Evolutionary conservation across 2,329 filamentous ascomycete species (phyloP).

Genomic region (Hypoxylon sp.): DNA sequence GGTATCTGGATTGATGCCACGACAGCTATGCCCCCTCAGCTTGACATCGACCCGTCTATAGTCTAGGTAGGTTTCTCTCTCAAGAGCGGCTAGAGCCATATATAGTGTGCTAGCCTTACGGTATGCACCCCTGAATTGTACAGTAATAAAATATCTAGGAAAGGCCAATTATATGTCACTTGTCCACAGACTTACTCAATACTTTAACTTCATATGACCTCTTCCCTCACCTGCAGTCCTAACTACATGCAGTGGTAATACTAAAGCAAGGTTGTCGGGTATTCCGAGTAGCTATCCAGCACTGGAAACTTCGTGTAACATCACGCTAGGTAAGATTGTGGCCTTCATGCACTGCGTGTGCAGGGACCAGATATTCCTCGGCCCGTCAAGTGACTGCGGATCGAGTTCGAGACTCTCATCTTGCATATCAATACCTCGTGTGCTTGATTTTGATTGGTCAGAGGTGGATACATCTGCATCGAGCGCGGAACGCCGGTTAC

Average conservation of each 20-base stretch:
- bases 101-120: not conserved
- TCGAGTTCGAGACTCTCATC: slow-evolving; percentile 34
- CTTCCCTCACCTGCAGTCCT: not conserved
- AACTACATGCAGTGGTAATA: slow-evolving; percentile 7
- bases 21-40: not conserved
- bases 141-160: not conserved
- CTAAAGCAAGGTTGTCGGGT: slow-evolving; percentile 4
- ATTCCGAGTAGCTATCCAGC: not conserved
- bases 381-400: slow-evolving; percentile 17
- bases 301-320: slow-evolving; percentile 14
- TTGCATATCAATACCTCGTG: slow-evolving; percentile 17
- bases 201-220: not conserved
- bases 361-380: slow-evolving; percentile 8
- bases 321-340: not conserved
- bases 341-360: slow-evolving; percentile 15
- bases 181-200: not conserved
- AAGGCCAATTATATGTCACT: slow-evolving; percentile 5
- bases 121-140: not conserved
- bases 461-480: slow-evolving; percentile 10
- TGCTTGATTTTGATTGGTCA: slow-evolving; percentile 19
- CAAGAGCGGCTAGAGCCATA: not conserved
- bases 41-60: not conserved
- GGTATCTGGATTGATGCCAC: not conserved
- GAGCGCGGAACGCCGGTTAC: slow-evolving; percentile 6
- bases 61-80: not conserved